Percentiles rank a stretch among this genome's conserved stretches.
phyloP scores from a whole-genome alignment of 2,329 filamentous ascomycete genomes.

The Fusarium pseudocircinatum region DNA sequence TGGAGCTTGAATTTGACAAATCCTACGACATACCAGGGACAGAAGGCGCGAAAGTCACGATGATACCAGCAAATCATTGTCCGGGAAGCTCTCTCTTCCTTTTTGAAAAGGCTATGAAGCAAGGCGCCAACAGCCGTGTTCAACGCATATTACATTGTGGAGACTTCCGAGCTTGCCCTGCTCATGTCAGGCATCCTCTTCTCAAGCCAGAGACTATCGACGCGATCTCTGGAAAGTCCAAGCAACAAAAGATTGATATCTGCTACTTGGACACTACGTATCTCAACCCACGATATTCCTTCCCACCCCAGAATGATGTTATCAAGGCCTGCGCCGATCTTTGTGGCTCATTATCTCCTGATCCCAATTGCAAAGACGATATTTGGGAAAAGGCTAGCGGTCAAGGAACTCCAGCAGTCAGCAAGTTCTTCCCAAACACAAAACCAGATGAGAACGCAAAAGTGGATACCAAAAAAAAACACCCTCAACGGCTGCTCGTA shows the following conservation, averaged over 20 bases:
- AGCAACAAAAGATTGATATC: slow-evolving; percentile 88
- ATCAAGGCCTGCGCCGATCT: slow-evolving; percentile 88
- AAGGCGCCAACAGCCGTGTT: slow-evolving; percentile 65
- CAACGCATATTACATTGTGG: slow-evolving; percentile 94
- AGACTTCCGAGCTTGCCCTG: slow-evolving; percentile 90
- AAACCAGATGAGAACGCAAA: slow-evolving; percentile 45
- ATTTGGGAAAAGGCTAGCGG: slow-evolving; percentile 57
- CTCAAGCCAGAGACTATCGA: slow-evolving; percentile 80
- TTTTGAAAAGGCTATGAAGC: slow-evolving; percentile 80
- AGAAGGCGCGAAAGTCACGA: slow-evolving; percentile 85
- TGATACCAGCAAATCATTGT: slow-evolving; percentile 97
- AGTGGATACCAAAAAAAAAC: slow-evolving; percentile 39
- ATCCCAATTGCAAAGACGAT: slow-evolving; percentile 61
- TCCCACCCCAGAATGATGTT: slow-evolving; percentile 88
- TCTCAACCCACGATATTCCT: slow-evolving; percentile 93
- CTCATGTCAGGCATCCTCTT: slow-evolving; percentile 83
- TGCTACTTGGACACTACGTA: slow-evolving; percentile 99
- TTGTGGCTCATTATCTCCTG: slow-evolving; percentile 79
- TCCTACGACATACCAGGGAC: slow-evolving; percentile 82
- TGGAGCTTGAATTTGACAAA: slow-evolving; percentile 86
- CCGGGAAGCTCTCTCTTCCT: slow-evolving; percentile 94
- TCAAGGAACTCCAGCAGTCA: slow-evolving; percentile 57
- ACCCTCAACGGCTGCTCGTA: slow-evolving; percentile 76
- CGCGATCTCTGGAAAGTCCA: slow-evolving; percentile 72
- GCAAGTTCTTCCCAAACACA: slow-evolving; percentile 61